These are phyloP conservation scores for Blastocystis sp. DNA, from an alignment of 352 stramenopile genomes.

Conservation along the genomic window DNA sequence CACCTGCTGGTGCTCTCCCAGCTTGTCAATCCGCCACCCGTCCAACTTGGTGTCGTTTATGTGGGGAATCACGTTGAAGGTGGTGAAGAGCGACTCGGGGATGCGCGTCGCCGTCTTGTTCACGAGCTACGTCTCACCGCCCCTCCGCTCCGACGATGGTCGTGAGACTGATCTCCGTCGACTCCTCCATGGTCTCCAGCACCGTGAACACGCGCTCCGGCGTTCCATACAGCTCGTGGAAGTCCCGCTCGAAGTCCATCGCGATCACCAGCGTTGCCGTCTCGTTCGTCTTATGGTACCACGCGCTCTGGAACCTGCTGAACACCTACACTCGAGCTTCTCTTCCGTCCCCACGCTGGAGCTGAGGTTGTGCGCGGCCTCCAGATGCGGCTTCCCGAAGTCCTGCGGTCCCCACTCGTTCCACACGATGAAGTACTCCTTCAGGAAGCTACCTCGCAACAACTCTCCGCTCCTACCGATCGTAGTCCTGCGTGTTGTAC, in stretches of 20 bases:
- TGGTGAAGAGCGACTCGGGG: conserved; percentile 29
- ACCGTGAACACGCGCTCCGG: not conserved
- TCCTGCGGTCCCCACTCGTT: conserved; percentile 56
- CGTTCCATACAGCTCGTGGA: conserved; percentile 13
- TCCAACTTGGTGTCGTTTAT: not conserved
- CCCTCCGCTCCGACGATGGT: not conserved
- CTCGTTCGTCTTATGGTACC: not conserved
- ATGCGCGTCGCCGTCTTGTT: conserved; percentile 57
- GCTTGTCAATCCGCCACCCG: conserved; percentile 43
- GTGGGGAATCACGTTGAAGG: conserved; percentile 42
- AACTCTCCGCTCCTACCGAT: not conserved
- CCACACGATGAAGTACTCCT: conserved; percentile 57
- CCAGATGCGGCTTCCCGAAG: conserved; percentile 51
- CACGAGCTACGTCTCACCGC: not conserved
- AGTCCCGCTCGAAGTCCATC: not conserved
- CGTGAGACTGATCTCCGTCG: not conserved
- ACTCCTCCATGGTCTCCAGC: not conserved
- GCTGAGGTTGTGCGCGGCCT: conserved; percentile 2
- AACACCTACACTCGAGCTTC: not conserved
- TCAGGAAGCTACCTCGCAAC: conserved; percentile 1
- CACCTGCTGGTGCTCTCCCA: conserved; percentile 29
- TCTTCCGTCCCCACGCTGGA: not conserved
- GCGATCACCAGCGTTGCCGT: not conserved
- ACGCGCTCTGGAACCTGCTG: not conserved
- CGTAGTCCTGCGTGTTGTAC: conserved; percentile 47